Base-by-base conservation (phyloP, 192 early-diverging fungal genomes). In the Coemansia sp. region DNA sequence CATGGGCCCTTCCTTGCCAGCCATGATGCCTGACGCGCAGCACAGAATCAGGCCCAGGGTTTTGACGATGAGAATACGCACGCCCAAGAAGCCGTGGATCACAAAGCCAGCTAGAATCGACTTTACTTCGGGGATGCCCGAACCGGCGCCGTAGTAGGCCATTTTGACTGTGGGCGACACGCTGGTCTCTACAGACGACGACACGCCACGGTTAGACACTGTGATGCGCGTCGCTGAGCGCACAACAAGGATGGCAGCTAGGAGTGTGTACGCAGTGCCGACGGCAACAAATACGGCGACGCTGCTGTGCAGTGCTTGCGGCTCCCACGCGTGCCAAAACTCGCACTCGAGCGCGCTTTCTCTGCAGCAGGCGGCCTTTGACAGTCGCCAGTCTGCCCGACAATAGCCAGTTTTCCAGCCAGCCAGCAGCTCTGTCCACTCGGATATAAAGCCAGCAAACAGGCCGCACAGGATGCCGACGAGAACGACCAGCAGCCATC, bases 111-210 rank as follows among this genome's bases (percentile, higher is more conserved):
- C 91, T 49, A 97, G 70, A 41, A 96, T 96, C 15, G 92, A 93
- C 74, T 99, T 99, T 60, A 99, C 91, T 80, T 99, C 95, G 15
- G 95, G 90, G 38, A 96, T 91, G 32, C 95, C 95, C n/a, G 90
- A 92, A n/a, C 95, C 95, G 10, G 95, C 94, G 58, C 92, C 91
- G 64, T 96, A 97, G 37, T 87, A 88, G n/a, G 86, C 83, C 22
- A 75, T 83, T 62, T 91, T 90, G 44, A 87, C 85, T 13, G 86
- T 82, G 10, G 78, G 74, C 39, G 78, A 76, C 18, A 81, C 65
- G 45, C 65, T 75, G 40, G 65, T 84, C 39, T 80, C 78, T n/a
- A 84, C 76, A 3, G 79, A 75, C 27, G 82, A 80, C 15, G 78
- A 75, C 29, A 67, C 74, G 32, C 75, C 77, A 32, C 50, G 68